phyloP scores from a whole-genome alignment of 441 rosid species.

The Bocquillonia castaneifolia region DNA sequence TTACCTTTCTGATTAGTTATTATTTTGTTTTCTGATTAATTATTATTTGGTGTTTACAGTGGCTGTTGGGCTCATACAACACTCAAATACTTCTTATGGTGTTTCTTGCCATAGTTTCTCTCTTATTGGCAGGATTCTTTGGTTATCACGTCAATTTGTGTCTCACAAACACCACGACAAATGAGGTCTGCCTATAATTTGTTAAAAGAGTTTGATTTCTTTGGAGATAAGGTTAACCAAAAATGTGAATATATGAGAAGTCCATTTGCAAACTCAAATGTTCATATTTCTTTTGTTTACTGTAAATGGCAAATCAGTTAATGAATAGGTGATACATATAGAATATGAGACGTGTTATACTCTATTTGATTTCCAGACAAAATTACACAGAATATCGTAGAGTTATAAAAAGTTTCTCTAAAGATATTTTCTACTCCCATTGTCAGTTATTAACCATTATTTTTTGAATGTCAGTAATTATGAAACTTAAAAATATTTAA shows the following conservation, averaged over 20 bases:
- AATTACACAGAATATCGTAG: not conserved
- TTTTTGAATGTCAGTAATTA: not conserved
- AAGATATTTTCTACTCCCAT: not conserved
- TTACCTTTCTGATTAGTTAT: not conserved
- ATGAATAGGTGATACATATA: not conserved
- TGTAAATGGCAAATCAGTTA: not conserved
- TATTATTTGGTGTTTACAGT: slow-evolving; percentile 41
- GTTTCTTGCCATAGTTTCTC: slow-evolving; percentile 73
- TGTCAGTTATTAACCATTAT: not conserved
- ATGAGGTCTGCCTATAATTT: slow-evolving; percentile 45
- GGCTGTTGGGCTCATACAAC: slow-evolving; percentile 77
- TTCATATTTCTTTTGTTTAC: too few species aligned
- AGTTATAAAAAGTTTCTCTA: not conserved
- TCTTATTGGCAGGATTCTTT: slow-evolving; percentile 73
- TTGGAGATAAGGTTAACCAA: not conserved
- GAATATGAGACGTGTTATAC: not conserved
- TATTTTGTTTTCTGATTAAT: slow-evolving; percentile 19
- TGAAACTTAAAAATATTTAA: too few species aligned
- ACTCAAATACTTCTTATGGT: slow-evolving; percentile 73
- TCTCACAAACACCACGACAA: slow-evolving; percentile 71
- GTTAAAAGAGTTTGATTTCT: not conserved
- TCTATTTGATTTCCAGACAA: not conserved
- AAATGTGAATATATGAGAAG: not conserved
- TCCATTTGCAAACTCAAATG: not conserved
- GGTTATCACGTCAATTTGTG: slow-evolving; percentile 75